Evolutionary conservation across 257 asterid genomes (phyloP), one percentile per base, ranked within the genome.

Genomic region (Cinchona pubescens): DNA sequence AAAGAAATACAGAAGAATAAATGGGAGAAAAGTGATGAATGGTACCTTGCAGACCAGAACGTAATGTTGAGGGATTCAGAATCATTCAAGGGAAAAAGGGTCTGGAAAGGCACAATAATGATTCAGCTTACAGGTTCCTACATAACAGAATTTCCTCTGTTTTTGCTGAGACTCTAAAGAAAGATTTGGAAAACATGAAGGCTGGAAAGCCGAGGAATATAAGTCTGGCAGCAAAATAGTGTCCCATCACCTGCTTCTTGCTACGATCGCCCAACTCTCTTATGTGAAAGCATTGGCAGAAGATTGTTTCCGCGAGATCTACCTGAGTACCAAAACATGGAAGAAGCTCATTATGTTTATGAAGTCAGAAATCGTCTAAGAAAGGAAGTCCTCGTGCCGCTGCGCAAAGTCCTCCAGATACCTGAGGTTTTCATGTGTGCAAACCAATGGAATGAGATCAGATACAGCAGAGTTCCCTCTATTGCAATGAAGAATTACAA

Each of bases 361-460:
- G 81, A 76, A 65, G 88, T 87, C 46, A 79, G 87, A 69, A 70
- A 87, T 48, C 80, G 89, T 68, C 45, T 86, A 42, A 77, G 88
- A 35, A 89, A 85, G 71, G 85, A 89, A 16, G 83, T 87, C 35
- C 87, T 89, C 9, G 93, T 87, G 19, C 90, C 94, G 18, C 43
- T 89, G 59, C 86, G 73, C 25, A 78, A 72, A 71, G 86, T 80
- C 2, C 70, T 85, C 65, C 72, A 82, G 51, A 56, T 89, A 77
- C 88, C 93, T 0, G 90, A 89, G 82, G 84, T 83, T 60, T 89
- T 73, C 43, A 88, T 88, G 85, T 75, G 87, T 69, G 91, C 88
- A 0, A 80, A 79, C 2, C 55, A 83, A 72, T 86, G 91, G 93
- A 71, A 72, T 45, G 76, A 76, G 0, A 63, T 86, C 25, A 76